A percentile compares a stretch with the other conserved stretches of the same genome.
Evolutionary conservation across 1,284 basidiomycete genomes (phyloP).

Genomic region (Ceratobasidium theobromae): DNA sequence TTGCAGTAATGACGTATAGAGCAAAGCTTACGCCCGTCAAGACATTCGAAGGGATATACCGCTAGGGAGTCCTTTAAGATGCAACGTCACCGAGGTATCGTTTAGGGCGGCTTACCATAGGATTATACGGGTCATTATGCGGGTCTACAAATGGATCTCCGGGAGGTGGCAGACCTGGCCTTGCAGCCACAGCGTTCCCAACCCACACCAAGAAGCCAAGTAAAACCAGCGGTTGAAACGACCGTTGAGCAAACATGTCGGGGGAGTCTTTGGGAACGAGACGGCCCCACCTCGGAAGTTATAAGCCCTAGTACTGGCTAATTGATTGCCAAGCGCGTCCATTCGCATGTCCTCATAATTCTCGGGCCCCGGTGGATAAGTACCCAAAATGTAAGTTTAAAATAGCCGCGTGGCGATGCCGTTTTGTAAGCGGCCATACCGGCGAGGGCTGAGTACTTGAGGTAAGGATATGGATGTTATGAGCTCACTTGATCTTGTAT

Average conservation of each 20-base stretch:
- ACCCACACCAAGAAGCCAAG: neutral
- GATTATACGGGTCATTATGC: constrained; percentile 56
- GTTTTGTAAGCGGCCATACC: too few species aligned
- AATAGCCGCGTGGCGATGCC: neutral
- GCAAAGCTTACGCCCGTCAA: constrained; percentile 57
- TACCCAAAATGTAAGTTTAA: neutral
- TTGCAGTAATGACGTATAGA: constrained; percentile 55
- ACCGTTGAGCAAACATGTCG: too few species aligned
- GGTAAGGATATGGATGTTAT: too few species aligned
- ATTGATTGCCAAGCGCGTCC: neutral
- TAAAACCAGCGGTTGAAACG: constrained; percentile 9
- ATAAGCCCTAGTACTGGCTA: neutral
- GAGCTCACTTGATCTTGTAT: too few species aligned
- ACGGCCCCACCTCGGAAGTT: neutral
- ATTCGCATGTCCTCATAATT: neutral
- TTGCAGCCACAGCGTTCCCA: neutral
- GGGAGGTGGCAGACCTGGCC: constrained; percentile 14
- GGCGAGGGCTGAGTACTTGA: too few species aligned
- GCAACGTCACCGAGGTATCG: constrained; percentile 41
- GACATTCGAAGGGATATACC: constrained; percentile 61
- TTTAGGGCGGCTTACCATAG: constrained; percentile 41
- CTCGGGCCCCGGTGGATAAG: constrained; percentile 28
- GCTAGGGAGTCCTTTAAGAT: constrained; percentile 26
- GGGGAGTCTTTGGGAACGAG: neutral
- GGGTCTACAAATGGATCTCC: constrained; percentile 54